A percentile compares a stretch with the other conserved stretches of the same genome.
These are phyloP conservation scores for Hanseniaspora thailandica DNA, from an alignment of 805 yeast genomes.

Conservation along the genomic window DNA sequence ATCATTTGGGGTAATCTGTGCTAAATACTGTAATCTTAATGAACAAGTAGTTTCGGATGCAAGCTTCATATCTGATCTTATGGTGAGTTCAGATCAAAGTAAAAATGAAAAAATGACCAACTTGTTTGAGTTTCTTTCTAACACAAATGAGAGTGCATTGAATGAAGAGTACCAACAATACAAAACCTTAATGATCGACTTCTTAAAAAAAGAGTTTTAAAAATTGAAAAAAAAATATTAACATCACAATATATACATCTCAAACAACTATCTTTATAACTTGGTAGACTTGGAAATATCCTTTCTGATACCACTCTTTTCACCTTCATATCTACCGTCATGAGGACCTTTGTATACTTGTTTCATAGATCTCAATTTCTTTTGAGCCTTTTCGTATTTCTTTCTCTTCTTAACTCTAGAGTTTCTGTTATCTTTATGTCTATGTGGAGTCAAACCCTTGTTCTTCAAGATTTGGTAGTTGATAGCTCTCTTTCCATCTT, in stretches of 20 bases:
- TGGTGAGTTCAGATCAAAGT: conserved; percentile 14
- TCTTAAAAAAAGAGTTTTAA: neutral
- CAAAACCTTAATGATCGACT: neutral
- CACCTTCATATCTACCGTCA: conserved; percentile 80
- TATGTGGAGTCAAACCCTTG: conserved; percentile 86
- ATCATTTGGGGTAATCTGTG: conserved; percentile 35
- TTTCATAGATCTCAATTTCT: conserved; percentile 81
- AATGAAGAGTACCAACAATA: neutral
- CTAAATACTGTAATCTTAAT: conserved; percentile 31
- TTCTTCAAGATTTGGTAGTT: conserved; percentile 91
- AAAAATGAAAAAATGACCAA: conserved; percentile 21
- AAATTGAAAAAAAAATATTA: neutral
- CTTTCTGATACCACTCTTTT: conserved; percentile 94
- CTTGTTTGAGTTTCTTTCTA: conserved; percentile 26
- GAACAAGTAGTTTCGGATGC: conserved; percentile 28
- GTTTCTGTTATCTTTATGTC: conserved; percentile 88
- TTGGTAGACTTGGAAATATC: conserved; percentile 79
- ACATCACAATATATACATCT: neutral
- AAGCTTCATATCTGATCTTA: conserved; percentile 19
- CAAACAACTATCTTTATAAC: conserved; percentile 29
- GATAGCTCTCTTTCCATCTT: conserved; percentile 84
- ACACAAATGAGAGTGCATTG: neutral
- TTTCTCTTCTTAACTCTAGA: conserved; percentile 97
- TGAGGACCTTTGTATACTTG: conserved; percentile 68
- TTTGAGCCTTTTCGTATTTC: conserved; percentile 88